Percentiles rank a stretch among this genome's conserved stretches.
Conservation (phyloP, 441 rosid species). For the Breynia disticha region DNA sequence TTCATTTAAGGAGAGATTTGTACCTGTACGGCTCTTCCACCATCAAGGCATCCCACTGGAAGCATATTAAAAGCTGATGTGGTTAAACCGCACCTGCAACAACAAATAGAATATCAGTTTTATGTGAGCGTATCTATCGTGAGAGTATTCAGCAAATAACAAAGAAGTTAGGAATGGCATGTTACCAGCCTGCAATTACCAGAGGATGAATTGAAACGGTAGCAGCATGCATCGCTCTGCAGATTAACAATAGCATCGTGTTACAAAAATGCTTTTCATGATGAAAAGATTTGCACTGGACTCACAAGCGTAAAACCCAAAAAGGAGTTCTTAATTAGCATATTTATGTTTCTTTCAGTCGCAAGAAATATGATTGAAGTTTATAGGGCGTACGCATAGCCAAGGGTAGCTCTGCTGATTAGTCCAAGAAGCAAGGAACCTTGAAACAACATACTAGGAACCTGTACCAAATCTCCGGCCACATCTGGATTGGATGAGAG, state of each 20-base stretch:
- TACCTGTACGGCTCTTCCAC: conserved; percentile 96
- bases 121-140: conserved; percentile 18
- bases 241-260: conserved; percentile 18
- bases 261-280: conserved; percentile 4
- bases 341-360: neutral
- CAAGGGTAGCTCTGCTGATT: conserved; percentile 84
- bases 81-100: conserved; percentile 88
- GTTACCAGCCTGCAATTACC: conserved; percentile 90
- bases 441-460: conserved; percentile 86
- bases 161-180: conserved; percentile 16
- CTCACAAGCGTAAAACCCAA: neutral
- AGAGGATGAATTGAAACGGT: conserved; percentile 91
- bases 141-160: neutral
- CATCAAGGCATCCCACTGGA: conserved; percentile 95
- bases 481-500: conserved; percentile 68
- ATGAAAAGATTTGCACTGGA: conserved; percentile 13
- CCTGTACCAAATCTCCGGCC: conserved; percentile 79
- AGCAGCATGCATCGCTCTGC: conserved; percentile 84
- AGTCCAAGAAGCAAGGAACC: conserved; percentile 96
- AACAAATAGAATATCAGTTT: neutral
- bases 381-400: conserved; percentile 59
- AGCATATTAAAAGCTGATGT: conserved; percentile 92
- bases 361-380: conserved; percentile 5
- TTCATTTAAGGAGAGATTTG: conserved; percentile 1
- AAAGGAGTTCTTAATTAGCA: conserved; percentile 10